Evolutionary conservation across 2,329 filamentous ascomycete species (phyloP), one percentile per base, ranked within the genome.

Genomic region (Zasmidium angulare): DNA sequence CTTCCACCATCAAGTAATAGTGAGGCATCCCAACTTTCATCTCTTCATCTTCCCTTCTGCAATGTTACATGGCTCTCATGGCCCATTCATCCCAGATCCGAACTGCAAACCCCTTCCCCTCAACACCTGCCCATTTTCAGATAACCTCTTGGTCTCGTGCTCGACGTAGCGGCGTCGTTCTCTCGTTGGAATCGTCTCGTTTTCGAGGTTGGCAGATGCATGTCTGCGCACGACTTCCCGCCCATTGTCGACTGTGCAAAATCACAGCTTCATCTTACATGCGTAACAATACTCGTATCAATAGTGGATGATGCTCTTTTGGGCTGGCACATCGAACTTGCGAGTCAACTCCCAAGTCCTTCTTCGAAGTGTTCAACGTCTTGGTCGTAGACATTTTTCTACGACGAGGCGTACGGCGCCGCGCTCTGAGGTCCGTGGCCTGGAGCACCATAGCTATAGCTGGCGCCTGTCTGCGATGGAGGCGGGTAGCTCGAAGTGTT

Each of bases 401-500:
- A 66, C 22, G 62, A 47, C 22, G 62, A 47, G 21, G 64, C 55
- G 46, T 66, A 66, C 10, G 64, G 62, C 17, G 58, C 63, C 3
- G 58, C 56, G 11, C 59, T 59, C 51, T 63, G 62, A 46, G 57
- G 56, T 21, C 53, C 50, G 19, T 67, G 63, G 2, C 49, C 56
- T 1, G 67, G 50, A n/a, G 65, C 53, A 17, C 60, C 65, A 46
- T 70, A 70, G 53, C 55, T 60, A 26, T 66, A 63, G 24, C 55
- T 52, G 40, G 68, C 64, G 9, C 65, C 67, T 20, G 63, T 59
- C 23, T 66, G 63, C 21, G 60, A 55, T 52, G 66, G 67, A 21
- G 64, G 56, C 29, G 68, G 50, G 55, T 72, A 72, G 53, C 61
- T 62, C 19, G 64, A 65, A 19, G 58, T 60, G 49, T 55, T 63